These are phyloP conservation scores for Suillus ampliporus DNA, from an alignment of 768 basidiomycete genomes.

Conservation along the genomic window DNA sequence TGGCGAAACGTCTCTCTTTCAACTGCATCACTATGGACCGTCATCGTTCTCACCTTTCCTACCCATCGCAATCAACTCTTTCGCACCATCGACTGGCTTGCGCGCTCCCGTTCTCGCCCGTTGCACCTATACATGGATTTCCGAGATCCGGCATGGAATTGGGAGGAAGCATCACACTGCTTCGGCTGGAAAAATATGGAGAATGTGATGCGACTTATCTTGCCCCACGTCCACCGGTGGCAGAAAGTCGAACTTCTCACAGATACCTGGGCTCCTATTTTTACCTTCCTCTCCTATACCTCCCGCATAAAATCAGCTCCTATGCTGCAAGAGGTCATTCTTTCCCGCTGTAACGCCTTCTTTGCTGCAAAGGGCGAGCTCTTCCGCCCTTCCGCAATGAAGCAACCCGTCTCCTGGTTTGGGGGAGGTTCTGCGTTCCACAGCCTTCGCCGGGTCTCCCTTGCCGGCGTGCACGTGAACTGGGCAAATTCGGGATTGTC, in stretches of 20 bases:
- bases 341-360: conserved; percentile 65
- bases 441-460: conserved; percentile 46
- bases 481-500: conserved; percentile 50
- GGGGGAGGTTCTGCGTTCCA: conserved; percentile 34
- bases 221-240: conserved; percentile 55
- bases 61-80: conserved; percentile 42
- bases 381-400: conserved; percentile 51
- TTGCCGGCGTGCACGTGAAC: conserved; percentile 64
- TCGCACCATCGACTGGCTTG: conserved; percentile 45
- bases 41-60: conserved; percentile 53
- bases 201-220: conserved; percentile 48
- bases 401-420: conserved; percentile 50
- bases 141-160: conserved; percentile 62
- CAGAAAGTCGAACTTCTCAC: conserved; percentile 53
- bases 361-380: conserved; percentile 49
- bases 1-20: conserved; percentile 57
- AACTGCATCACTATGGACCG: conserved; percentile 55
- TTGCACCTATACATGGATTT: conserved; percentile 61
- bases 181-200: conserved; percentile 53
- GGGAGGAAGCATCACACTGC: conserved; percentile 50
- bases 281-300: conserved; percentile 52
- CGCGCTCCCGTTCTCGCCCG: conserved; percentile 51
- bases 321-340: conserved; percentile 45
- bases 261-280: conserved; percentile 66
- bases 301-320: conserved; percentile 40